Evolutionary conservation across 306 rosid species (phyloP).

Genomic region (Cucurbita pepo): DNA sequence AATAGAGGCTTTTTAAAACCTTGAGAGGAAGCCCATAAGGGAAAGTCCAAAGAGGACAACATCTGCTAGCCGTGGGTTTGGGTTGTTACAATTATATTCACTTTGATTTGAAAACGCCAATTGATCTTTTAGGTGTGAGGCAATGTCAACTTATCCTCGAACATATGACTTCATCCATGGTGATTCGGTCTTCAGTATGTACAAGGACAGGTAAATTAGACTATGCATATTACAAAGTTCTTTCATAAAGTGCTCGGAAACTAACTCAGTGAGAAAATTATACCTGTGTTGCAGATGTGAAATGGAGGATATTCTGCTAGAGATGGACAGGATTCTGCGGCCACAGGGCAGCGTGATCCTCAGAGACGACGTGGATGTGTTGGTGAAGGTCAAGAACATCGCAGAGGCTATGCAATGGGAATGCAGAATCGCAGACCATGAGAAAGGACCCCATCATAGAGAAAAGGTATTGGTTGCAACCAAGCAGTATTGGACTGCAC

Average conservation of each 20-base stretch:
- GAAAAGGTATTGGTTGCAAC: conserved; percentile 53
- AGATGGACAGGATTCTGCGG: conserved; percentile 78
- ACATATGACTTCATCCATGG: conserved; percentile 91
- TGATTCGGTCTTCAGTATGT: conserved; percentile 62
- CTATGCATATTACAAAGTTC: background rate
- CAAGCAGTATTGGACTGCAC: conserved; percentile 69
- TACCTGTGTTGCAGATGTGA: conserved; percentile 40
- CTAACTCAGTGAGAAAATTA: background rate
- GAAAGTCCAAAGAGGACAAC: no score
- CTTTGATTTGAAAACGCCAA: background rate
- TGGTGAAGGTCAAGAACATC: conserved; percentile 42
- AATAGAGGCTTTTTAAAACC: no score
- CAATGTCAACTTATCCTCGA: conserved; percentile 92
- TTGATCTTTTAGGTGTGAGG: conserved; percentile 57
- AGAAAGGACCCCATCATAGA: conserved; percentile 48
- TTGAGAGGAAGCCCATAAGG: no score
- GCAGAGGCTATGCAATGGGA: conserved; percentile 56
- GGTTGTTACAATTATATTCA: background rate
- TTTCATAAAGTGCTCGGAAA: background rate
- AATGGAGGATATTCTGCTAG: conserved; percentile 53
- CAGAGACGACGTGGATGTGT: conserved; percentile 67
- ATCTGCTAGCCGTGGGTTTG: no score
- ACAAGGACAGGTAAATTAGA: conserved; percentile 46
- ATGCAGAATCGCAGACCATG: conserved; percentile 56
- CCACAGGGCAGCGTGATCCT: conserved; percentile 59